Conservation (phyloP, 352 stramenopile genomes). For the Pythium brachiatum region DNA sequence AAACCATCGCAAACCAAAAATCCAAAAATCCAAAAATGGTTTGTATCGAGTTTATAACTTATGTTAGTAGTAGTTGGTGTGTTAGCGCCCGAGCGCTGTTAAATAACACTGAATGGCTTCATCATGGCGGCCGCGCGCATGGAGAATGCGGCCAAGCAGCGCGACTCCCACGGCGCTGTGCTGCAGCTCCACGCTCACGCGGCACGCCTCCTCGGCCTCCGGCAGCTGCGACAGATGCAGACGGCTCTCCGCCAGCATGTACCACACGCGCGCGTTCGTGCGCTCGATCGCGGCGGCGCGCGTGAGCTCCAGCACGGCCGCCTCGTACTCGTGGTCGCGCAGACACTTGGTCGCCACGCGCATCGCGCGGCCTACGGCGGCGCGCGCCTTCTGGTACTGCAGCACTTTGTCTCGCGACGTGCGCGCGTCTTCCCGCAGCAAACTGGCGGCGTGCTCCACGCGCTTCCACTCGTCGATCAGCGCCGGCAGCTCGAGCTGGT, state of each 20-base stretch:
- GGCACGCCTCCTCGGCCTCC: constrained; percentile 29
- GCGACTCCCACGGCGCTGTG: constrained; percentile 20
- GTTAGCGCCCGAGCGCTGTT: constrained; percentile 26
- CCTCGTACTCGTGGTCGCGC: constrained; percentile 23
- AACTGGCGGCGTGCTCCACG: constrained; percentile 16
- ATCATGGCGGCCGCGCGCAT: constrained; percentile 22
- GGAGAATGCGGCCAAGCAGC: constrained; percentile 25
- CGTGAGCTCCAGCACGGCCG: constrained; percentile 25
- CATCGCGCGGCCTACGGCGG: constrained; percentile 21
- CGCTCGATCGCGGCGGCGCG: constrained; percentile 26
- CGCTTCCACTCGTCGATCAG: constrained; percentile 28
- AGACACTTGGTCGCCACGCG: constrained; percentile 17
- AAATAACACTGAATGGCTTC: constrained; percentile 32
- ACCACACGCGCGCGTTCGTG: constrained; percentile 31
- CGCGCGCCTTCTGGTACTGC: constrained; percentile 23
- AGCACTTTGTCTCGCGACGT: constrained; percentile 23
- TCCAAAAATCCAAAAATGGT: constrained; percentile 3
- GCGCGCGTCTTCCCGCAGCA: constrained; percentile 8
- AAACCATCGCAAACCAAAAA: constrained; percentile 11
- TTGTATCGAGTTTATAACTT: constrained; percentile 25
- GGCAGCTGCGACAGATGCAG: constrained; percentile 23
- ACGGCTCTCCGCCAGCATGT: constrained; percentile 26
- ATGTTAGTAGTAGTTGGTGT: constrained; percentile 2
- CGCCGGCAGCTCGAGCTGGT: constrained; percentile 24
- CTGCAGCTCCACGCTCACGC: constrained; percentile 26